Evolutionary conservation across 345 rosid genomes (phyloP).

Genomic region (Euphorbia pulcherrima): DNA sequence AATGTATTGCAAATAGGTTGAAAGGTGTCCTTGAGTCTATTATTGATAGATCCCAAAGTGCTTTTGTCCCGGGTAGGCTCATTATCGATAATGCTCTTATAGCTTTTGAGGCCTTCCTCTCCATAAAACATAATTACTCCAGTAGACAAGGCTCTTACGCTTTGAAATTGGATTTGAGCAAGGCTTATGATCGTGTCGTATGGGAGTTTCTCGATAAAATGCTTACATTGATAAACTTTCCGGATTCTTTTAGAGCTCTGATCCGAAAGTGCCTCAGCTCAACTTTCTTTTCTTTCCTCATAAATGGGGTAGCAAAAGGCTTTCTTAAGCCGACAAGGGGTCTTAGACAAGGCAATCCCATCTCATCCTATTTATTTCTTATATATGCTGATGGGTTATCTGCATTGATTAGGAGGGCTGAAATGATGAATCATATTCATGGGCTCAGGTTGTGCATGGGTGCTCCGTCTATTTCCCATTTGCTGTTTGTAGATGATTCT

Average conservation of each 20-base stretch:
- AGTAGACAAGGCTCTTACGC: not conserved
- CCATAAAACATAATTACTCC: not conserved
- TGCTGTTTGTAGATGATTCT: not conserved
- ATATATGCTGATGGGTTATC: not conserved
- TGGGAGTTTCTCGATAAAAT: not conserved
- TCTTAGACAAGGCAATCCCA: not conserved
- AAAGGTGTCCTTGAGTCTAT: too few species aligned
- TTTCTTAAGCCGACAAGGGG: not conserved
- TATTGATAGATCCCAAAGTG: too few species aligned
- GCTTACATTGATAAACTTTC: not conserved
- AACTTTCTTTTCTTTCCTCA: not conserved
- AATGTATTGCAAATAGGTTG: too few species aligned
- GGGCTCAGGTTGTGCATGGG: not conserved
- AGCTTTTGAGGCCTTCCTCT: not conserved
- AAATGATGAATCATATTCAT: not conserved
- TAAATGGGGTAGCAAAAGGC: not conserved
- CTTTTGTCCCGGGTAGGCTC: not conserved
- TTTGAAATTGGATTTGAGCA: not conserved
- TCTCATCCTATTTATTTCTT: not conserved
- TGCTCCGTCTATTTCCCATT: not conserved
- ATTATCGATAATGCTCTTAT: not conserved
- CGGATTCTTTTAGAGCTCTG: not conserved
- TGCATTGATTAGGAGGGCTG: not conserved
- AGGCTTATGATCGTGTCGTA: not conserved
- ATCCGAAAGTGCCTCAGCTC: not conserved